Conservation (phyloP, 768 basidiomycete species). For the Phaffia tasmanica region DNA sequence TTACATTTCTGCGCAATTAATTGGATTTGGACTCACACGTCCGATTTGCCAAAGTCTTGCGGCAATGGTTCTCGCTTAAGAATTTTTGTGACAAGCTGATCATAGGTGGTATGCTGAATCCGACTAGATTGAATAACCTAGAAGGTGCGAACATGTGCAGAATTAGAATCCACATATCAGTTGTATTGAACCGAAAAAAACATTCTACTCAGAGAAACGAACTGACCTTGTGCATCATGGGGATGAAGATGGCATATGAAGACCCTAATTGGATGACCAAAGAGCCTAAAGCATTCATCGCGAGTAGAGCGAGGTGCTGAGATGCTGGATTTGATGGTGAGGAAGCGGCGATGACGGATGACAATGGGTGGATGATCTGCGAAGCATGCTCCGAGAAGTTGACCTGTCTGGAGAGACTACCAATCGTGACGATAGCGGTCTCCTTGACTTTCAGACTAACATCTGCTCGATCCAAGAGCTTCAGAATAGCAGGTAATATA, state of each 20-base stretch:
- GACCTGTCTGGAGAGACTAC: slow-evolving; percentile 76
- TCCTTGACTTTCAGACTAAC: slow-evolving; percentile 64
- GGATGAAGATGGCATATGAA: slow-evolving; percentile 95
- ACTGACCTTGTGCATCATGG: slow-evolving; percentile 85
- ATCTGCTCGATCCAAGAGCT: slow-evolving; percentile 73
- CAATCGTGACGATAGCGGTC: slow-evolving; percentile 81
- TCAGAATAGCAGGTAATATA: slow-evolving; percentile 86
- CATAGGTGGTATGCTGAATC: slow-evolving; percentile 72
- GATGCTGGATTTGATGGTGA: slow-evolving; percentile 23
- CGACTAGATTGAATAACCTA: slow-evolving; percentile 66
- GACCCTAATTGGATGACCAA: slow-evolving; percentile 86
- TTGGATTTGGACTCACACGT: slow-evolving; percentile 43
- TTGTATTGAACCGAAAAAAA: not conserved
- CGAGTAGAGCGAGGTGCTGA: slow-evolving; percentile 62
- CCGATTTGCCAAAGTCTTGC: slow-evolving; percentile 64
- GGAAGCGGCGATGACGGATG: slow-evolving; percentile 67
- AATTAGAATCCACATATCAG: not conserved
- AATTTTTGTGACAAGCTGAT: slow-evolving; percentile 74
- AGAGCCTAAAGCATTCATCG: slow-evolving; percentile 88
- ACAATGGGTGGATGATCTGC: slow-evolving; percentile 88
- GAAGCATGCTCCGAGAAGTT: slow-evolving; percentile 98
- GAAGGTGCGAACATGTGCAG: not conserved
- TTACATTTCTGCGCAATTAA: slow-evolving; percentile 34
- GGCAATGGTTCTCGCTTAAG: slow-evolving; percentile 84
- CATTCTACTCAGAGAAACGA: not conserved